Conservation (phyloP, 179 eudicot genomes). For the Actinidia arguta region DNA sequence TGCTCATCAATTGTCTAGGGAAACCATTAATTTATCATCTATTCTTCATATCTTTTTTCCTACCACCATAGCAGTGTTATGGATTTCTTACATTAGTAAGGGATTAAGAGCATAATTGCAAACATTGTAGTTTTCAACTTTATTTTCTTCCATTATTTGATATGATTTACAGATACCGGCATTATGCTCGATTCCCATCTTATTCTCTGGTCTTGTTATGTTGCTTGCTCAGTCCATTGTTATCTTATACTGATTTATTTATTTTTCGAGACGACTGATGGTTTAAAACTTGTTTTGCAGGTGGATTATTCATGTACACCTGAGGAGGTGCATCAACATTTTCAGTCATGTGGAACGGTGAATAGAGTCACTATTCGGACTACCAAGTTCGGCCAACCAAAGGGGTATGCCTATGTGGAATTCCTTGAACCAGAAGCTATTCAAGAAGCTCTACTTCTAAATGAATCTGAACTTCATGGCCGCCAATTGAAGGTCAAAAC, state of each 20-base stretch:
- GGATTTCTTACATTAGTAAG: background rate
- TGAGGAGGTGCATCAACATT: constrained; percentile 73
- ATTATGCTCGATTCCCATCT: background rate
- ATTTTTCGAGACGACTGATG: constrained; percentile 13
- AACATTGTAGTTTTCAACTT: background rate
- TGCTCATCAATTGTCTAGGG: background rate
- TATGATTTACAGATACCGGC: background rate
- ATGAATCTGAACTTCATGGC: constrained; percentile 70
- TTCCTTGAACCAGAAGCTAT: constrained; percentile 59
- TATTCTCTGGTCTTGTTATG: background rate
- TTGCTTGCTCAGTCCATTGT: background rate
- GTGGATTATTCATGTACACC: constrained; percentile 79
- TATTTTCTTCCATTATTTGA: background rate
- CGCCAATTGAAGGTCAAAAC: constrained; percentile 63
- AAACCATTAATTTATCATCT: background rate
- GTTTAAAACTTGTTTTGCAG: constrained; percentile 30
- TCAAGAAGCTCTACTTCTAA: constrained; percentile 61
- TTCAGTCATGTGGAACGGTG: constrained; percentile 67
- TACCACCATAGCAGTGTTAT: background rate
- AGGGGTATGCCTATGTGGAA: constrained; percentile 74
- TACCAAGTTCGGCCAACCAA: constrained; percentile 67
- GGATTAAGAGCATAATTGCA: background rate
- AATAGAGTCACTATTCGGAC: constrained; percentile 69
- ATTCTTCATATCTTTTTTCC: background rate
- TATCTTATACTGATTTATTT: background rate